phyloP scores from a whole-genome alignment of 257 asterid genomes.

The Primulina huaijiensis region DNA sequence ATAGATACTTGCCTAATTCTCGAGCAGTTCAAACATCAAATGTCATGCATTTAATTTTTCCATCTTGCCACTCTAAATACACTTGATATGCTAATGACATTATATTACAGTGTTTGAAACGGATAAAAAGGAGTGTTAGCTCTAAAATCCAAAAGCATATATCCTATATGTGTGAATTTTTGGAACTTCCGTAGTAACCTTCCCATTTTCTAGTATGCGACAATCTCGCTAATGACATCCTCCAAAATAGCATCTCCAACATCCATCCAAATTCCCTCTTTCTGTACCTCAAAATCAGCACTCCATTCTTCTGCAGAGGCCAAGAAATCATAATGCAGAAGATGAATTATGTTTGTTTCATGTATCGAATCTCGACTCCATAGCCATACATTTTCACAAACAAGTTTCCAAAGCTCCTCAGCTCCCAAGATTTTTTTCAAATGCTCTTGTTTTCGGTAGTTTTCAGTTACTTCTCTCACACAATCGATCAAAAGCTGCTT shows the following conservation, averaged over 20 bases:
- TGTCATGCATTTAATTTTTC: conserved; percentile 23
- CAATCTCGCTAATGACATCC: conserved; percentile 43
- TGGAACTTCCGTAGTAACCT: background rate
- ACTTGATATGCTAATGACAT: background rate
- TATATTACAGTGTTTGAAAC: background rate
- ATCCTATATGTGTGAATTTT: background rate
- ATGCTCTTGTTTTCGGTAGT: conserved; percentile 35
- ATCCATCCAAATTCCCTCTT: conserved; percentile 33
- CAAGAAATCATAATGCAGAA: conserved; percentile 37
- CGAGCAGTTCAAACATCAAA: conserved; percentile 28
- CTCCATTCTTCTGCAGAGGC: conserved; percentile 42
- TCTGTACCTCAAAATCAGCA: conserved; percentile 25
- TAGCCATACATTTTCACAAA: conserved; percentile 53
- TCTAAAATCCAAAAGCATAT: background rate
- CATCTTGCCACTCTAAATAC: background rate
- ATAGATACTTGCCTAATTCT: conserved; percentile 1
- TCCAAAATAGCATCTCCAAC: conserved; percentile 58
- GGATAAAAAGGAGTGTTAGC: background rate
- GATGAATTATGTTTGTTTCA: conserved; percentile 32
- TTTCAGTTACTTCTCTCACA: conserved; percentile 55
- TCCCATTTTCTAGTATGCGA: background rate
- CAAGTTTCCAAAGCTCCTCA: conserved; percentile 61
- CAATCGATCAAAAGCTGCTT: conserved; percentile 62
- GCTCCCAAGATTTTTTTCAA: conserved; percentile 48
- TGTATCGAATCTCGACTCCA: conserved; percentile 68